phyloP scores from a whole-genome alignment of 352 stramenopile genomes.

The Globisporangium emineosum region DNA sequence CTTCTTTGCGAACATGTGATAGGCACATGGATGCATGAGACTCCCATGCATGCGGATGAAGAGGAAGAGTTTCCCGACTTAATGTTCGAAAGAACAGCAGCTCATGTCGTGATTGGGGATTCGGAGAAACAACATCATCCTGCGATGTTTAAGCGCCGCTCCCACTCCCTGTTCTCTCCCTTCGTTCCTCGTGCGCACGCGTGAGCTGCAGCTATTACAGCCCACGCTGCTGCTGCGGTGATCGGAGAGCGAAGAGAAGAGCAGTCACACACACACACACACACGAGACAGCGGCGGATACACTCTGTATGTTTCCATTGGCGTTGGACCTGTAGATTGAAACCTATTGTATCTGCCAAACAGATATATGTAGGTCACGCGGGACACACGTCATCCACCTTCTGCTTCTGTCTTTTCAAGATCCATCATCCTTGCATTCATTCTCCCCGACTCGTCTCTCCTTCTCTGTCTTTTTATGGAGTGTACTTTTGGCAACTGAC shows the following conservation, averaged over 20 bases:
- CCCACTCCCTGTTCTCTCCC: neutral
- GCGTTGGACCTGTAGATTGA: neutral
- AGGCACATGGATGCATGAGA: neutral
- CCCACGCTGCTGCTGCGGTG: too few species aligned
- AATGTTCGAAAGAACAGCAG: constrained; percentile 13
- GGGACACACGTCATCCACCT: neutral
- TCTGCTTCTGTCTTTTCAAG: neutral
- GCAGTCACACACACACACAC: neutral
- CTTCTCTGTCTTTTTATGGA: neutral
- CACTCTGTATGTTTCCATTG: too few species aligned
- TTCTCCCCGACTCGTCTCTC: neutral
- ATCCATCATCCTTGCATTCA: too few species aligned
- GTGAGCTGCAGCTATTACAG: neutral
- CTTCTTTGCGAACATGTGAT: neutral
- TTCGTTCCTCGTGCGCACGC: neutral
- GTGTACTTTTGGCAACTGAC: neutral
- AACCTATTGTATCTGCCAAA: neutral
- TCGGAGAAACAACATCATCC: constrained; percentile 6
- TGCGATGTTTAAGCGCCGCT: neutral
- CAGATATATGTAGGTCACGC: neutral
- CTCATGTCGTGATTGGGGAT: neutral
- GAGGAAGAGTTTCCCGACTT: neutral
- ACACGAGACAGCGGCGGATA: neutral
- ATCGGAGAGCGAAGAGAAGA: neutral
- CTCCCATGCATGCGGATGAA: neutral